Base-by-base conservation (phyloP, 768 basidiomycete species). In the Symmetrospora coprosmae region DNA sequence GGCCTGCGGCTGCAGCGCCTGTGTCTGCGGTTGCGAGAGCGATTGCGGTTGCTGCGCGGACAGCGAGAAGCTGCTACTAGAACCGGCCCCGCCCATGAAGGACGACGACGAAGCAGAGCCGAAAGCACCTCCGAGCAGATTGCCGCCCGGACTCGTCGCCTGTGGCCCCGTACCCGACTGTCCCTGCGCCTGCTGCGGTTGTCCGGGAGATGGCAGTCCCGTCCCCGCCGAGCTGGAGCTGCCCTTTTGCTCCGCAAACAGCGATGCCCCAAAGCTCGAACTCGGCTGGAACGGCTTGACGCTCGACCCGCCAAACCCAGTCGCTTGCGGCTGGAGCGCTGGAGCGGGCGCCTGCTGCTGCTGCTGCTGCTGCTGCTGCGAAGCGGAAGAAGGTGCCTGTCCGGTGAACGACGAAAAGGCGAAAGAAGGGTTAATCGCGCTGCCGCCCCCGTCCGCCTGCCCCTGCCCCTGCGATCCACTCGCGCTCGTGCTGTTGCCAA, bases 211-310 rank as follows among this genome's bases (percentile, higher is more conserved):
- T 38, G 23, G 21, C 33, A 38, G 21, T 43, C 37, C 14, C 17
- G 27, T 30, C 55, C 43, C 8, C 46, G 43, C 41, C 43, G 31
- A 4, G 40, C 55, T 47, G n/a, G n/a, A n/a, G n/a, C n/a, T n/a
- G n/a, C n/a, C n/a, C n/a, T n/a, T n/a, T n/a, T 58, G 55, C 23
- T 58, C 55, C 25, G 55, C 55, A 27, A 25, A 60, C 40, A 64
- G 28, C 19, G 50, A 63, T n/a, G 63, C 51, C 31, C 69, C 69
- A 50, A 70, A 70, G 3, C 63, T 60, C 1, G 65, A 66, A 1
- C 61, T 52, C 13, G 69, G 69, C 50, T 67, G 65, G 66, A 70
- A 70, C 3, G 69, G 62, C 41, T 64, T 62, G 14, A 67, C 61
- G n/a, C 30, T 34, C 6, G 65, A 65, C 21, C 60, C 63, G 13